A percentile compares a stretch with the other conserved stretches of the same genome.
These are phyloP conservation scores for Penicillium herquei DNA, from an alignment of 495 filamentous ascomycete species.

Conservation along the genomic window DNA sequence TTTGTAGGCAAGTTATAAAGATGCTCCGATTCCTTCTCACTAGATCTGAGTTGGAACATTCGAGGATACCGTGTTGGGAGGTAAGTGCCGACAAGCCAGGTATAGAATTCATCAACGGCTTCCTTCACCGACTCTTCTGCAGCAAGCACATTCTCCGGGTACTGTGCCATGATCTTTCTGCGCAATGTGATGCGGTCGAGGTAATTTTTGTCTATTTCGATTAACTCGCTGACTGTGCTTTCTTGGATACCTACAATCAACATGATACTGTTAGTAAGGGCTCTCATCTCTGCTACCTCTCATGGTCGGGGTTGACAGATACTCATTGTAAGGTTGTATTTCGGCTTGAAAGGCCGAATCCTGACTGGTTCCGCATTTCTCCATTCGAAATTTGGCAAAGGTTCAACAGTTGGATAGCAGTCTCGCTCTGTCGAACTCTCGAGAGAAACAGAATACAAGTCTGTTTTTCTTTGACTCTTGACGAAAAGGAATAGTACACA, in stretches of 20 bases:
- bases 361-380: conserved; percentile 50
- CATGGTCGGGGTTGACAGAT: conserved; percentile 7
- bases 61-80: conserved; percentile 62
- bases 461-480: background rate
- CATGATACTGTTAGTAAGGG: background rate
- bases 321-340: conserved; percentile 73
- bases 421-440: background rate
- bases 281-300: background rate
- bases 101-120: conserved; percentile 65
- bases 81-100: conserved; percentile 57
- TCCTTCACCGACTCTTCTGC: conserved; percentile 30
- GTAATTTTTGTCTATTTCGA: conserved; percentile 66
- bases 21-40: background rate
- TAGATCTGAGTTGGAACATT: conserved; percentile 46
- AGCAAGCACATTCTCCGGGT: conserved; percentile 33
- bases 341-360: conserved; percentile 65
- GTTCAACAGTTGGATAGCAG: conserved; percentile 41
- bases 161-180: conserved; percentile 41
- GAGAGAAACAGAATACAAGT: background rate
- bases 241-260: conserved; percentile 14
- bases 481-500: background rate
- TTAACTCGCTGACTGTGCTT: conserved; percentile 52
- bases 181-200: conserved; percentile 52
- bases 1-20: conserved; percentile 6
- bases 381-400: conserved; percentile 58